Percentiles rank a stretch among this genome's conserved stretches.
Evolutionary conservation across 2,329 filamentous ascomycete genomes (phyloP).

Genomic region (Eurotiales sp.): DNA sequence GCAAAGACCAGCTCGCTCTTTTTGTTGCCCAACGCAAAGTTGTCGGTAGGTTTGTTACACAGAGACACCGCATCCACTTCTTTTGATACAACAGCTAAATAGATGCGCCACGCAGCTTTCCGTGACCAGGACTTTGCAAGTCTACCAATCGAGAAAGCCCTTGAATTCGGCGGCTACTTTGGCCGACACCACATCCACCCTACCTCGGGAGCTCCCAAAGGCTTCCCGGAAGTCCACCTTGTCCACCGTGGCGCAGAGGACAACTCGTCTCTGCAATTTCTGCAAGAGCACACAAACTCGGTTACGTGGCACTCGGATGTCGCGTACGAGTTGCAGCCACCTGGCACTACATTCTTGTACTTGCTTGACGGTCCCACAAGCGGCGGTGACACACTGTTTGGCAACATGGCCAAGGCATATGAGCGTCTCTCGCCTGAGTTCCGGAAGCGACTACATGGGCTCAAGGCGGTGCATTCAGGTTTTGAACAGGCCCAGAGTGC

Average conservation of each 20-base stretch:
- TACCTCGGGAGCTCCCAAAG: slow-evolving; percentile 69
- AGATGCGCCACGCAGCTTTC: slow-evolving; percentile 54
- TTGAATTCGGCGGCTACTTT: slow-evolving; percentile 70
- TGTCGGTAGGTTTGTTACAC: slow-evolving; percentile 47
- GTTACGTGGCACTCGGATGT: slow-evolving; percentile 89
- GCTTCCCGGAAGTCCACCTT: slow-evolving; percentile 71
- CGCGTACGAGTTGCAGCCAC: slow-evolving; percentile 82
- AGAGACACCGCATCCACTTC: neutral
- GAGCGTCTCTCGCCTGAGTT: slow-evolving; percentile 74
- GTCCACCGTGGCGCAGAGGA: slow-evolving; percentile 70
- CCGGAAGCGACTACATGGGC: slow-evolving; percentile 72
- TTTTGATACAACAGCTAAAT: no score
- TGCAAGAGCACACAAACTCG: slow-evolving; percentile 68
- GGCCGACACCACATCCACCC: slow-evolving; percentile 80
- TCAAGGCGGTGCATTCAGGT: slow-evolving; percentile 77
- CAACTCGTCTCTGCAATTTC: slow-evolving; percentile 56
- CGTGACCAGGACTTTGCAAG: slow-evolving; percentile 70
- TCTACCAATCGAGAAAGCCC: slow-evolving; percentile 65
- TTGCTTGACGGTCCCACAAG: slow-evolving; percentile 75
- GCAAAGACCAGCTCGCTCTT: slow-evolving; percentile 69
- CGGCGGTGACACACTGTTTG: slow-evolving; percentile 83
- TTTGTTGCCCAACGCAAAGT: slow-evolving; percentile 57
- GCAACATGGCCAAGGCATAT: slow-evolving; percentile 76
- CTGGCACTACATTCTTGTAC: slow-evolving; percentile 86
- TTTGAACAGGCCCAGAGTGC: slow-evolving; percentile 74